phyloP scores from a whole-genome alignment of 352 stramenopile genomes.

The Pythium dissotocum region DNA sequence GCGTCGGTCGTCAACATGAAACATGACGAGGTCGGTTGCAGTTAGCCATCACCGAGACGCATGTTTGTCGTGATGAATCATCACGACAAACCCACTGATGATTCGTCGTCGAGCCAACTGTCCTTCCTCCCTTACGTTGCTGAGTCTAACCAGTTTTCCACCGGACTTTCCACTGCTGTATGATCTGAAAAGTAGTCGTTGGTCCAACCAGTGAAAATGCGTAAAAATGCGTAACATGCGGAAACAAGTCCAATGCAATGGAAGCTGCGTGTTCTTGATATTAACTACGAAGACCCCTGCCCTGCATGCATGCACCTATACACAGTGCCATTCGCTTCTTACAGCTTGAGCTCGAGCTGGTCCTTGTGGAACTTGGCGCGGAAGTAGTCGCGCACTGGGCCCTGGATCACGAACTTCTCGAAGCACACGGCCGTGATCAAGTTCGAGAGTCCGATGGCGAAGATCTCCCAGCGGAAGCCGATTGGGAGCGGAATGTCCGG shows the following conservation, averaged over 20 bases:
- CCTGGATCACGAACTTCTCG: slow-evolving; percentile 67
- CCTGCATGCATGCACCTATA: background rate
- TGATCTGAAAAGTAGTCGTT: too few species aligned
- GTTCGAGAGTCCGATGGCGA: slow-evolving; percentile 61
- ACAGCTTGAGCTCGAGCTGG: slow-evolving; percentile 60
- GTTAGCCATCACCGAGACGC: background rate
- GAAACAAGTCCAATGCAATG: background rate
- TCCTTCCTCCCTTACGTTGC: too few species aligned
- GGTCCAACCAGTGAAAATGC: too few species aligned
- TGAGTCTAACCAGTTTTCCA: too few species aligned
- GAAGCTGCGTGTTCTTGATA: background rate
- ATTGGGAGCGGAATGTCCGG: slow-evolving; percentile 66
- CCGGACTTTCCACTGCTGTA: too few species aligned
- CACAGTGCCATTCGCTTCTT: slow-evolving; percentile 20
- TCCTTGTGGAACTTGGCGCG: slow-evolving; percentile 69
- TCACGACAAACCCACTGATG: too few species aligned
- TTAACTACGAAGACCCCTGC: background rate
- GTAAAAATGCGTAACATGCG: too few species aligned
- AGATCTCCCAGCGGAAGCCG: slow-evolving; percentile 63
- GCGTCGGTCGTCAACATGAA: background rate
- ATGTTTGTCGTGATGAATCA: background rate
- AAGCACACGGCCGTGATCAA: slow-evolving; percentile 52
- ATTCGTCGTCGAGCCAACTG: background rate
- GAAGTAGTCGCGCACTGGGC: slow-evolving; percentile 65
- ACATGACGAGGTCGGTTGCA: background rate